These are phyloP conservation scores for Trifolium repens DNA, from an alignment of 306 rosid genomes.

Conservation along the genomic window DNA sequence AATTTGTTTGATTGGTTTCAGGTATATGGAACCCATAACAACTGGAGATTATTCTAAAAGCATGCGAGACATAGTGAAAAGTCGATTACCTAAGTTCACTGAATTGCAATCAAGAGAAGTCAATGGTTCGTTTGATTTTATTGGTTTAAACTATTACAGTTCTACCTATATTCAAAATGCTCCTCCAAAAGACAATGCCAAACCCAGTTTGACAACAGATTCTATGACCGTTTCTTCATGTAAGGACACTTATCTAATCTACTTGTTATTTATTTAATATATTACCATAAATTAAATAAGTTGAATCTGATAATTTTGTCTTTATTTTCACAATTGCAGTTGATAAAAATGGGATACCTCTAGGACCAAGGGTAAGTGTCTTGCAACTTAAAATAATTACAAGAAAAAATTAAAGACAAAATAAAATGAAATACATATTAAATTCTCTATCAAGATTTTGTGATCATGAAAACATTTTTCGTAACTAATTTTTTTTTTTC, in stretches of 20 bases:
- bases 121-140: conserved; percentile 64
- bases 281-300: background rate
- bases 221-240: conserved; percentile 38
- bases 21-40: conserved; percentile 63
- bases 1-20: background rate
- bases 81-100: conserved; percentile 54
- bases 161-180: conserved; percentile 42
- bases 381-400: background rate
- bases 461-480: background rate
- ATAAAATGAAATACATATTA: too few relatives aligned
- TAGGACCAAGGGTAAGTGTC: conserved; percentile 31
- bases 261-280: background rate
- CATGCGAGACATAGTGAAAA: conserved; percentile 52
- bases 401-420: too few relatives aligned
- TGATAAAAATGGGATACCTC: conserved; percentile 35
- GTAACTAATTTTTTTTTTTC: background rate
- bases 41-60: conserved; percentile 60
- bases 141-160: conserved; percentile 67
- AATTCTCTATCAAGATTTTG: background rate
- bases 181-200: conserved; percentile 20
- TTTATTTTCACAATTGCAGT: conserved; percentile 11
- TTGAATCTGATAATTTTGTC: background rate
- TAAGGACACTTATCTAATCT: conserved; percentile 13
- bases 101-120: conserved; percentile 37
- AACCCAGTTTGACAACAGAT: conserved; percentile 43